Base-by-base conservation (phyloP, 75 land plant species). In the Pinus tabuliformis region DNA sequence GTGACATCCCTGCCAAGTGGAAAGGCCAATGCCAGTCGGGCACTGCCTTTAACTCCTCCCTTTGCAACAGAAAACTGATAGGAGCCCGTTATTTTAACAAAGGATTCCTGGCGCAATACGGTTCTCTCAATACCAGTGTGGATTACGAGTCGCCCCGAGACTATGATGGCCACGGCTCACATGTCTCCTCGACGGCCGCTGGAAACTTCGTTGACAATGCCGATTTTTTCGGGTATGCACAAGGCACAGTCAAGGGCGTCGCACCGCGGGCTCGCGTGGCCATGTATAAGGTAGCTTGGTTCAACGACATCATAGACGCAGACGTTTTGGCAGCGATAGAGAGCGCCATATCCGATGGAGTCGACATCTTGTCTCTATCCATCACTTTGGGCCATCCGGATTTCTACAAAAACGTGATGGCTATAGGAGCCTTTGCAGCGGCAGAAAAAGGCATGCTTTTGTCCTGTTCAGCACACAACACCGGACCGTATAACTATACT, bases 331-430 rank as follows among this genome's bases (percentile, higher is more conserved):
- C 86, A 1, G 83, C 68, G 5, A 75, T 81, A 11, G 86, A 84
- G 56, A 76, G 73, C 37, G 84, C 87, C 4, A 73, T 37, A 37
- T 37, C 39, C 39, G 94, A 92, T 49, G 92, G 94, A 2, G 94
- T 90, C 12, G 83, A 89, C 24, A 79, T 81, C 16, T 75, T 85
- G 62, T 85, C 87, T 14, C 56, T 85, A 14, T 85, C 87, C 0
- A 74, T 85, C 2, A 81, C 81, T 24, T 85, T 85, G 5, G 75
- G 76, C 2, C 62, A 72, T 1, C 68, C 78, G 5, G 78, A 85
- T 2, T 85, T 75, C 65, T 82, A 63, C 42, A 59, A 71, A 33
- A 85, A 85, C 75, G 65, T 63, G 63, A 78, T 85, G 33, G 84
- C 87, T 6, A 71, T 85, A 54, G 87, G 85, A 14, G 85, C 86